Percentiles rank a stretch among this genome's conserved stretches.
Conservation (phyloP, 2,329 filamentous ascomycete species). For the Epichloe coenophiala region DNA sequence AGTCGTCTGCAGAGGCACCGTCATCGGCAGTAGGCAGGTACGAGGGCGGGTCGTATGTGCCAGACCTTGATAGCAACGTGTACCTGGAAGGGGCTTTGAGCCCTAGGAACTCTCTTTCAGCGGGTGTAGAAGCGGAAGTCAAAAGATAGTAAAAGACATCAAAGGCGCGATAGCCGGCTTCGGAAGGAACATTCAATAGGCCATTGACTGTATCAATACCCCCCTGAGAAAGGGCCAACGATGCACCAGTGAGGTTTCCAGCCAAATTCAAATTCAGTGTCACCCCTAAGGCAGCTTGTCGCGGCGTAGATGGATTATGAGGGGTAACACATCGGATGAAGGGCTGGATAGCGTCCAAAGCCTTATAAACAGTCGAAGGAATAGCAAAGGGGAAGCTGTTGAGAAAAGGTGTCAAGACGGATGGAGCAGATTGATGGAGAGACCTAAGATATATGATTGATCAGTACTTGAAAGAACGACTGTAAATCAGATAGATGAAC, state of each 20-base stretch:
- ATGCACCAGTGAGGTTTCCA: slow-evolving; percentile 64
- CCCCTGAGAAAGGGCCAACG: slow-evolving; percentile 67
- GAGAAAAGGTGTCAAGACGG: slow-evolving; percentile 69
- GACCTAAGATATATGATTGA: slow-evolving; percentile 41
- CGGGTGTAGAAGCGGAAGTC: slow-evolving; percentile 76
- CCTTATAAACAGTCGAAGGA: slow-evolving; percentile 61
- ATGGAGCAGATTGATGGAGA: slow-evolving; percentile 78
- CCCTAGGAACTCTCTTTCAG: slow-evolving; percentile 78
- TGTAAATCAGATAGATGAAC: not conserved
- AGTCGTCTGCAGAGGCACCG: slow-evolving; percentile 83
- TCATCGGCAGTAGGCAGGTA: slow-evolving; percentile 92
- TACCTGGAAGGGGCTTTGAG: slow-evolving; percentile 69
- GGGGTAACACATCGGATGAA: slow-evolving; percentile 83
- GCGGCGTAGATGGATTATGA: slow-evolving; percentile 70
- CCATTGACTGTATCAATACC: slow-evolving; percentile 77
- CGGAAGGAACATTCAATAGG: slow-evolving; percentile 63
- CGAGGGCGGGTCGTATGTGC: slow-evolving; percentile 71
- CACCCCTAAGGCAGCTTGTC: slow-evolving; percentile 68
- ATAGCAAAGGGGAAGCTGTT: slow-evolving; percentile 62
- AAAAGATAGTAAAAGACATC: slow-evolving; percentile 97
- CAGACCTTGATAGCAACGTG: slow-evolving; percentile 64
- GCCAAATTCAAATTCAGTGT: slow-evolving; percentile 69
- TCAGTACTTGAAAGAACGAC: slow-evolving; percentile 6
- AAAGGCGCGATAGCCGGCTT: slow-evolving; percentile 79
- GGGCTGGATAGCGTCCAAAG: slow-evolving; percentile 68